Conservation (phyloP, 306 rosid genomes). For the Rubus parviflorus region DNA sequence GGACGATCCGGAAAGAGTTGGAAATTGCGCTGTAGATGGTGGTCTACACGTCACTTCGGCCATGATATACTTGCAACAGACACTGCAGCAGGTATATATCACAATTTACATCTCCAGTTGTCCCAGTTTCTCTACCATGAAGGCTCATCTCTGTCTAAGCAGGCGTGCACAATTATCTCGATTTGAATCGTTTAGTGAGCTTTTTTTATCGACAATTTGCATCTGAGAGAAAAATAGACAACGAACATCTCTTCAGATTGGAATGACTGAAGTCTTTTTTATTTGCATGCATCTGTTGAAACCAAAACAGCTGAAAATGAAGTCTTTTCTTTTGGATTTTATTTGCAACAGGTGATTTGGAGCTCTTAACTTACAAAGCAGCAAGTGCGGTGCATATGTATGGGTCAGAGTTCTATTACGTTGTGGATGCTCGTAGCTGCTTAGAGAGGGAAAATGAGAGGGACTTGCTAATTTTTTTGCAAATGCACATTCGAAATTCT, state of each 20-base stretch:
- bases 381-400: conserved; percentile 71
- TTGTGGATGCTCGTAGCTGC: conserved; percentile 39
- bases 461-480: conserved; percentile 51
- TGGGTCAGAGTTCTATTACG: conserved; percentile 51
- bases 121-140: background rate
- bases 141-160: background rate
- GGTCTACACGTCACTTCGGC: conserved; percentile 66
- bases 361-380: conserved; percentile 70
- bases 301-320: background rate
- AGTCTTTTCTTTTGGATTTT: conserved; percentile 1
- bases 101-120: background rate
- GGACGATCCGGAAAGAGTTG: conserved; percentile 53
- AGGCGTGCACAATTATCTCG: background rate
- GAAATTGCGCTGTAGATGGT: conserved; percentile 80
- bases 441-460: conserved; percentile 40
- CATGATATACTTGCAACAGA: conserved; percentile 42
- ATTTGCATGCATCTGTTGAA: background rate
- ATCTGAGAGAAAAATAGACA: background rate
- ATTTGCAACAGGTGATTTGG: conserved; percentile 63
- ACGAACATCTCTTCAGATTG: background rate
- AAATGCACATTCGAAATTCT: conserved; percentile 42
- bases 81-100: conserved; percentile 48
- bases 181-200: background rate
- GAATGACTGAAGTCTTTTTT: background rate
- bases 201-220: background rate